These are phyloP conservation scores for Phytopythium chamaehyphon DNA, from an alignment of 352 stramenopile species.

Conservation along the genomic window DNA sequence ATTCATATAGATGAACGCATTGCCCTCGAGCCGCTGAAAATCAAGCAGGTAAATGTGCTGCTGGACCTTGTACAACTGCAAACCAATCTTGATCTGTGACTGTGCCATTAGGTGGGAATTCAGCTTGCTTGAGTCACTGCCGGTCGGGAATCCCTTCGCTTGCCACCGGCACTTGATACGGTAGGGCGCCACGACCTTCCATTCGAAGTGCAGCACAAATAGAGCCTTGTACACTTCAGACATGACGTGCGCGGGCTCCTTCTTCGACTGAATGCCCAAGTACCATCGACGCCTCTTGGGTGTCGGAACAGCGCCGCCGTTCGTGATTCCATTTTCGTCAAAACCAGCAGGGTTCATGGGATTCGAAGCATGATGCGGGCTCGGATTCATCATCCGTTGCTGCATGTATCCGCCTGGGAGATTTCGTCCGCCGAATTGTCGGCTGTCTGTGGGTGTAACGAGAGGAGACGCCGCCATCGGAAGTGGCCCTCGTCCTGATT, in stretches of 20 bases:
- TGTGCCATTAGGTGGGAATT: slow-evolving; percentile 23
- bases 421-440: slow-evolving; percentile 63
- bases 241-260: slow-evolving; percentile 99
- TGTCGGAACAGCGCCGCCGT: slow-evolving; percentile 22
- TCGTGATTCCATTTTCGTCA: slow-evolving; percentile 22
- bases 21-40: slow-evolving; percentile 95
- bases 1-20: slow-evolving; percentile 99
- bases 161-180: slow-evolving; percentile 97
- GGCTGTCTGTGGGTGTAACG: slow-evolving; percentile 57
- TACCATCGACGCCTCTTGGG: slow-evolving; percentile 94
- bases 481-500: slow-evolving; percentile 56
- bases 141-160: slow-evolving; percentile 36
- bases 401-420: slow-evolving; percentile 16
- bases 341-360: slow-evolving; percentile 14
- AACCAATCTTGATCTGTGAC: slow-evolving; percentile 91
- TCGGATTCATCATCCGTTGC: slow-evolving; percentile 20
- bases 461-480: slow-evolving; percentile 79
- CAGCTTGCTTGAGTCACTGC: slow-evolving; percentile 11
- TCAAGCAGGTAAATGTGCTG: slow-evolving; percentile 99
- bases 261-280: slow-evolving; percentile 99
- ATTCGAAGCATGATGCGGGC: background rate
- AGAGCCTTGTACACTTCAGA: slow-evolving; percentile 99
- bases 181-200: slow-evolving; percentile 95
- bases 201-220: slow-evolving; percentile 96
- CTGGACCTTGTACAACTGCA: slow-evolving; percentile 97